Conservation (phyloP, 108 stramenopile genomes). For the Pseudonitzschia pungens region DNA sequence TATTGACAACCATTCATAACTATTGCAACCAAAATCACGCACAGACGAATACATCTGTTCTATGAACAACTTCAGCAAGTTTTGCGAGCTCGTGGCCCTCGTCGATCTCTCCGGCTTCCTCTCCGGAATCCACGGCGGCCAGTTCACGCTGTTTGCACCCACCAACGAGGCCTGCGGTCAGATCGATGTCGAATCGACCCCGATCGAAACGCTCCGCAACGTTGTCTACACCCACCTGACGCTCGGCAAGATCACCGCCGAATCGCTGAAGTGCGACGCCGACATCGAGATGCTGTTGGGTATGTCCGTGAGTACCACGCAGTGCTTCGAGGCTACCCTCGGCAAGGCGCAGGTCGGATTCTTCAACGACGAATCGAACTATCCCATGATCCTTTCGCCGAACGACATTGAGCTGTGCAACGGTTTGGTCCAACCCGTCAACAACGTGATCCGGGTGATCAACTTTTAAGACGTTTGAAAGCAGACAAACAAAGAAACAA, state of each 20-base stretch:
- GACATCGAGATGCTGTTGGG: neutral
- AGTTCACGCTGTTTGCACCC: neutral
- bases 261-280: neutral
- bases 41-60: conserved; percentile 7
- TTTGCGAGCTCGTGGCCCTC: neutral
- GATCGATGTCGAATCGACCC: neutral
- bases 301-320: neutral
- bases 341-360: neutral
- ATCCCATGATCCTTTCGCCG: conserved; percentile 1
- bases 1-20: no score
- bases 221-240: neutral
- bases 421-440: neutral
- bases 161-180: neutral
- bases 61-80: neutral
- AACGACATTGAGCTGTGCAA: neutral
- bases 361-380: neutral
- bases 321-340: neutral
- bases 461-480: conserved; percentile 1
- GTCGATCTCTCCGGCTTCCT: neutral
- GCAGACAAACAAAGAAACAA: neutral
- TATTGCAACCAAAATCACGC: neutral
- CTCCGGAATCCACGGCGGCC: neutral
- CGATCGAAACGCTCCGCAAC: neutral
- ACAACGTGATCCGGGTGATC: conserved; percentile 4
- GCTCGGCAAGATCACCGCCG: neutral